Conservation (phyloP, 1,284 basidiomycete species). For the Cutaneotrichosporon mucoides region DNA sequence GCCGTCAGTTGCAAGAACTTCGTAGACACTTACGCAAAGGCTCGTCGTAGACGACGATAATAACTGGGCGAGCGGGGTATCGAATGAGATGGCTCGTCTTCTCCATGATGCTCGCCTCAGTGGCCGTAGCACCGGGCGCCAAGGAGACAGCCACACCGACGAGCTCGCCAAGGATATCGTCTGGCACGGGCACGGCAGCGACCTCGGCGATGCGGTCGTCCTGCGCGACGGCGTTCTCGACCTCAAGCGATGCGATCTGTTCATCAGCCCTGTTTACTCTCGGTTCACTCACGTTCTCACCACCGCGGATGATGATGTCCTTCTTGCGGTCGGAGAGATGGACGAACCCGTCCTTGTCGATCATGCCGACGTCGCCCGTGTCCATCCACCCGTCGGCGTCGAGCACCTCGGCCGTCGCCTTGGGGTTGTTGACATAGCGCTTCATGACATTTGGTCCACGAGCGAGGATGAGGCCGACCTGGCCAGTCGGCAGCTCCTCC, state of each 20-base stretch:
- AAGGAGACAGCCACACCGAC: conserved; percentile 37
- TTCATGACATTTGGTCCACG: conserved; percentile 45
- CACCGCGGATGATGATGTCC: conserved; percentile 46
- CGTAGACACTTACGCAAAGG: conserved; percentile 15
- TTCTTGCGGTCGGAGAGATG: conserved; percentile 37
- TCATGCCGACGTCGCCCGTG: conserved; percentile 37
- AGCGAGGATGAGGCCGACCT: conserved; percentile 31
- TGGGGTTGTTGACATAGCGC: conserved; percentile 20
- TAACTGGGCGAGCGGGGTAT: conserved; percentile 25
- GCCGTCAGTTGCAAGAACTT: background rate
- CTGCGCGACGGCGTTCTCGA: conserved; percentile 42
- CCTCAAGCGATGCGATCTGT: conserved; percentile 39
- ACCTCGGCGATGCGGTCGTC: conserved; percentile 33
- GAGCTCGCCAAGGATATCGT: conserved; percentile 35
- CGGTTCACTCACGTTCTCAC: conserved; percentile 31
- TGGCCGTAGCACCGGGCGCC: conserved; percentile 12
- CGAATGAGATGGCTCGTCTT: conserved; percentile 17
- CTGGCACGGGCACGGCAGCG: conserved; percentile 36
- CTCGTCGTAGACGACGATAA: conserved; percentile 14
- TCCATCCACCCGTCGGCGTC: conserved; percentile 44
- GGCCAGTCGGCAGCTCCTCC: conserved; percentile 18
- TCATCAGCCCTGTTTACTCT: too few relatives aligned
- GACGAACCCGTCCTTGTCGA: conserved; percentile 37
- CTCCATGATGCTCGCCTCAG: conserved; percentile 8
- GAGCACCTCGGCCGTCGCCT: conserved; percentile 10